phyloP scores from a whole-genome alignment of 2,329 filamentous ascomycete genomes.

The Hymenoscyphus salicellus region DNA sequence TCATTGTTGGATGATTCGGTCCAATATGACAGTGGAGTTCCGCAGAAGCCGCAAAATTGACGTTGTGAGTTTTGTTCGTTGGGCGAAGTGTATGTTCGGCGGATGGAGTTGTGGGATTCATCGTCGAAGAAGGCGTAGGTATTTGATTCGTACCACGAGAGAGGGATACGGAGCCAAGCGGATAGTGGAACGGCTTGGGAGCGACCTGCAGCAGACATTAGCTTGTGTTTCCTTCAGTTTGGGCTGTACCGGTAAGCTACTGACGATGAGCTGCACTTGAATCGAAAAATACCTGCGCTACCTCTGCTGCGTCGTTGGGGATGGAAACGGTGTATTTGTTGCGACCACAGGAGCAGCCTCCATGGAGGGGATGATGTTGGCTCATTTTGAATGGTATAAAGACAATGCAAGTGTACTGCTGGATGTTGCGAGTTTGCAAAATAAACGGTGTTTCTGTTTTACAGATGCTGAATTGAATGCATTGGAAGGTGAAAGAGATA shows the following conservation, averaged over 20 bases:
- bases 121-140: constrained; percentile 75
- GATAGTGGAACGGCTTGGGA: constrained; percentile 70
- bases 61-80: constrained; percentile 57
- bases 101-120: constrained; percentile 67
- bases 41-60: constrained; percentile 89
- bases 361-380: constrained; percentile 57
- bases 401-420: not conserved
- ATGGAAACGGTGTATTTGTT: constrained; percentile 76
- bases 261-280: constrained; percentile 58
- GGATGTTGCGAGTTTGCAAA: not conserved
- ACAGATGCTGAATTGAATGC: not conserved
- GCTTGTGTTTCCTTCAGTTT: not conserved
- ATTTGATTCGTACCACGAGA: constrained; percentile 74
- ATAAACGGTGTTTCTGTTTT: not conserved
- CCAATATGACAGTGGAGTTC: constrained; percentile 82
- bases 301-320: constrained; percentile 54
- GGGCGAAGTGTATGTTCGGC: constrained; percentile 62
- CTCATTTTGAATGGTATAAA: constrained; percentile 40
- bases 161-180: constrained; percentile 78
- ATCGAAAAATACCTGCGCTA: constrained; percentile 67
- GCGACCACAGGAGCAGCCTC: constrained; percentile 80
- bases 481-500: not conserved
- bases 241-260: constrained; percentile 33
- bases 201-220: constrained; percentile 48
- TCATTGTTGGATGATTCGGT: constrained; percentile 68